Percentiles rank a stretch among this genome's conserved stretches.
Conservation (phyloP, 1,284 basidiomycete genomes). For the Ceratobasidium sp. region DNA sequence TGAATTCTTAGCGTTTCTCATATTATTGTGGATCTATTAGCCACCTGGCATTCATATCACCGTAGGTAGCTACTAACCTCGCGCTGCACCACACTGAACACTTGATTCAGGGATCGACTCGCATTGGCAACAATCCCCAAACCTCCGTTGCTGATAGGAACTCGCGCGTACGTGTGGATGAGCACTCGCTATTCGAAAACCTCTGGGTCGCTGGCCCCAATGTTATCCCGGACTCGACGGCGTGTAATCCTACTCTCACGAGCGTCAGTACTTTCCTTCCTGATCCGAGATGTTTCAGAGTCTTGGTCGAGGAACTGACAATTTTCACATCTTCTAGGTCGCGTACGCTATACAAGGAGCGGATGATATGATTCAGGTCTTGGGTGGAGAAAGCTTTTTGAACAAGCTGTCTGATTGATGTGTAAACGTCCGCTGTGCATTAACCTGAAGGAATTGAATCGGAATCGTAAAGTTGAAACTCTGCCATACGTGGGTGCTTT, state of each 20-base stretch:
- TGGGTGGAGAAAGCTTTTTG: slow-evolving; percentile 3
- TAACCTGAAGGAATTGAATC: background rate
- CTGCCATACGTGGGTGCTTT: too few relatives aligned
- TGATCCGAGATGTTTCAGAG: background rate
- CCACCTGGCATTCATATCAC: background rate
- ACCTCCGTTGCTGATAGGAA: slow-evolving; percentile 32
- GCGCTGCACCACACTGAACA: background rate
- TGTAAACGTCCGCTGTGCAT: background rate
- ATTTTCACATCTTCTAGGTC: background rate
- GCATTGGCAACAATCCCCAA: slow-evolving; percentile 31
- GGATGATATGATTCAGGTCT: slow-evolving; percentile 11
- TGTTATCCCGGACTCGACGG: slow-evolving; percentile 35
- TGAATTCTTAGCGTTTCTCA: background rate
- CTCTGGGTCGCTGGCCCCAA: slow-evolving; percentile 31
- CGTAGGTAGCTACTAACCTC: background rate
- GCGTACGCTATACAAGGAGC: slow-evolving; percentile 31
- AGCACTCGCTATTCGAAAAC: slow-evolving; percentile 16
- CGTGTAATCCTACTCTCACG: slow-evolving; percentile 38
- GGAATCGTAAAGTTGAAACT: background rate
- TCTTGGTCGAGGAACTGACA: too few relatives aligned
- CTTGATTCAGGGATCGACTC: slow-evolving; percentile 9
- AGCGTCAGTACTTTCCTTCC: slow-evolving; percentile 7
- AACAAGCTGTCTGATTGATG: background rate
- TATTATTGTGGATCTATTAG: background rate
- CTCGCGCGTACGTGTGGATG: slow-evolving; percentile 23